Evolutionary conservation across 2,329 filamentous ascomycete species (phyloP).

Genomic region (Gaeumannomyces sp.): DNA sequence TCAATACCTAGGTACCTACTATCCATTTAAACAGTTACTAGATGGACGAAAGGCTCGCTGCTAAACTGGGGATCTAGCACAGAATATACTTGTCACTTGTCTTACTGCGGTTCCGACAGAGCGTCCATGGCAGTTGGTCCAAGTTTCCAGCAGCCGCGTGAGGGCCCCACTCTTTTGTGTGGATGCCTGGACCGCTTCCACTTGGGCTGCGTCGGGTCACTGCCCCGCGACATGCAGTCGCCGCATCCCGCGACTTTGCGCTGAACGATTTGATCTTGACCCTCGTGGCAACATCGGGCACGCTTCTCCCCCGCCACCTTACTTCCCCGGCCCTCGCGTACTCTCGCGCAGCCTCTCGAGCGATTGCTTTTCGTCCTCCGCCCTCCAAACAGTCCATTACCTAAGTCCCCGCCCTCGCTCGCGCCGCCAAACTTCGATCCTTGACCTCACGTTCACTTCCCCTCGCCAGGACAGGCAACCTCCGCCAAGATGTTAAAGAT

Average conservation of each 20-base stretch:
- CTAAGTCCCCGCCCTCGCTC: background rate
- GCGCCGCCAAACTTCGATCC: background rate
- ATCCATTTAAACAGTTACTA: too few relatives aligned
- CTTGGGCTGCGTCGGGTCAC: background rate
- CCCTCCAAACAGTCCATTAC: background rate
- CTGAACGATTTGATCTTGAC: background rate
- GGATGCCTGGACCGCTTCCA: background rate
- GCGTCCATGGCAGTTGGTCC: too few relatives aligned
- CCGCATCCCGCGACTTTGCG: background rate
- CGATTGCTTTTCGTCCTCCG: background rate
- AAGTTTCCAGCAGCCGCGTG: too few relatives aligned
- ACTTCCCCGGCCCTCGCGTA: too few relatives aligned
- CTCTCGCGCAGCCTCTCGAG: background rate
- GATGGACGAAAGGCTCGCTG: too few relatives aligned
- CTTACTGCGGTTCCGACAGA: too few relatives aligned
- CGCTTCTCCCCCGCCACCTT: background rate
- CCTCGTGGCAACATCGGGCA: background rate
- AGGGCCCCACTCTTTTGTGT: background rate
- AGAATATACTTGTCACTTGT: too few relatives aligned
- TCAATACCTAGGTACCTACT: too few relatives aligned
- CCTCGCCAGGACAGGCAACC: background rate
- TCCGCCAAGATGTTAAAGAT: constrained; percentile 86
- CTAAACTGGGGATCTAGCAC: too few relatives aligned
- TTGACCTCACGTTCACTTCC: background rate
- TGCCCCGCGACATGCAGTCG: background rate